Evolutionary conservation across 768 basidiomycete genomes (phyloP), one percentile per base, ranked within the genome.

Genomic region (Boletus reticulatus): DNA sequence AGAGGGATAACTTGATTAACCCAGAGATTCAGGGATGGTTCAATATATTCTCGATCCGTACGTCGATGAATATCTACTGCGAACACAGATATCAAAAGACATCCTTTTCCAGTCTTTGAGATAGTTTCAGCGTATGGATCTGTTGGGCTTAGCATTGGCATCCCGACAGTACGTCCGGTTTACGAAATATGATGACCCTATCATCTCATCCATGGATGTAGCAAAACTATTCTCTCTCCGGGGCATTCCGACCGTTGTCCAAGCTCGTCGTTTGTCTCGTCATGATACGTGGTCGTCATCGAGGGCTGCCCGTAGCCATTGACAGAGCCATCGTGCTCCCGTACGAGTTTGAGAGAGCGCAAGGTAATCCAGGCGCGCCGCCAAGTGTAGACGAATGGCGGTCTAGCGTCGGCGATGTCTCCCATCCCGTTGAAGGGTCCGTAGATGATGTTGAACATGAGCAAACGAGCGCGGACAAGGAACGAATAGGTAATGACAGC

Each of bases 231-330:
- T 92, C 91, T 0, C 80, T 98, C 51, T 83, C 84, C 6, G 95
- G 93, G 2, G 83, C 87, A 11, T 84, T 95, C 55, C 76, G 79
- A 14, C 82, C 88, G 0, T 72, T 97, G 6, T 94, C 94, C 0
- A 98, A 98, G 71, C 79, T 98, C 36, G 84, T 98, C 53, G 62
- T 98, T 27, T 87, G 85, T 65, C 70, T 82, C 11, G 93, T 98
- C 61, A 98, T 98, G 92, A 80, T 99, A 57, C 89, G 97, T 54
- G 94, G 94, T 9, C 83, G 93, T 13, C 94, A 98, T 70, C 87
- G 94, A 45, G 92, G 92, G 37, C 75, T 94, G 8, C 92, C 92
- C 0, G 87, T 90, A 20, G 92, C 91, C 10, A 92, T 94, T 45
- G 92, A 94, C 71, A 84, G 94, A 50, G 91, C 94, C 0, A 82